phyloP scores from a whole-genome alignment of 73 alveolate genomes.

The Uronychia setigera region DNA sequence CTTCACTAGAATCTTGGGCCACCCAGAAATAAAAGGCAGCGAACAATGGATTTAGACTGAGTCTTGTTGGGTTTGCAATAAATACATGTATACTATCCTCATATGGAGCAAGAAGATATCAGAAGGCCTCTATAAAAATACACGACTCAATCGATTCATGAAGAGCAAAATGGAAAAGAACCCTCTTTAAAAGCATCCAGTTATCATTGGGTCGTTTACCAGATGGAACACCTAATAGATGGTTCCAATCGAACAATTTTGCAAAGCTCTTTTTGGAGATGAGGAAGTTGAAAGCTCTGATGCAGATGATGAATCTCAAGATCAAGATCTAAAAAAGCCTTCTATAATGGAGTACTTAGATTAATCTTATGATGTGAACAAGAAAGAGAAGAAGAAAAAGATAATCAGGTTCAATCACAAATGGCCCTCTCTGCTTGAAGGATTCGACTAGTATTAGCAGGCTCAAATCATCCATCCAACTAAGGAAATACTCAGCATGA shows the following conservation, averaged over 20 bases:
- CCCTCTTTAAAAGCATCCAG: not conserved
- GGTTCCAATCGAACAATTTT: not conserved
- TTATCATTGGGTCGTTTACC: not conserved
- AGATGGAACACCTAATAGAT: not conserved
- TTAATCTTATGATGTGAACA: not conserved
- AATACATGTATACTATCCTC: constrained; percentile 3
- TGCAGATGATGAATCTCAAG: not conserved
- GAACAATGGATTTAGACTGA: not conserved
- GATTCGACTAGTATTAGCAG: not conserved
- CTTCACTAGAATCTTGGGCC: constrained; percentile 9
- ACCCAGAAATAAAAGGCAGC: not conserved
- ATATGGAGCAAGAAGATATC: not conserved
- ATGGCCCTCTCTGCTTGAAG: not conserved
- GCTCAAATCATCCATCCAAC: not conserved
- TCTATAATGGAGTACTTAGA: not conserved
- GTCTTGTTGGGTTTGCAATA: constrained; percentile 12
- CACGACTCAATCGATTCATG: not conserved
- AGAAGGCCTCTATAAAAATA: not conserved
- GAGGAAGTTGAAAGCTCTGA: not conserved
- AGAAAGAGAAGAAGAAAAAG: not conserved
- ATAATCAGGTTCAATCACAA: not conserved
- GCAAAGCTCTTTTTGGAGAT: not conserved
- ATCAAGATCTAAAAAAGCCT: not conserved
- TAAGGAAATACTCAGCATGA: not conserved
- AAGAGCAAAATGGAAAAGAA: not conserved